Base-by-base conservation (phyloP, 2,329 filamentous ascomycete species). In the Phoma sp. region DNA sequence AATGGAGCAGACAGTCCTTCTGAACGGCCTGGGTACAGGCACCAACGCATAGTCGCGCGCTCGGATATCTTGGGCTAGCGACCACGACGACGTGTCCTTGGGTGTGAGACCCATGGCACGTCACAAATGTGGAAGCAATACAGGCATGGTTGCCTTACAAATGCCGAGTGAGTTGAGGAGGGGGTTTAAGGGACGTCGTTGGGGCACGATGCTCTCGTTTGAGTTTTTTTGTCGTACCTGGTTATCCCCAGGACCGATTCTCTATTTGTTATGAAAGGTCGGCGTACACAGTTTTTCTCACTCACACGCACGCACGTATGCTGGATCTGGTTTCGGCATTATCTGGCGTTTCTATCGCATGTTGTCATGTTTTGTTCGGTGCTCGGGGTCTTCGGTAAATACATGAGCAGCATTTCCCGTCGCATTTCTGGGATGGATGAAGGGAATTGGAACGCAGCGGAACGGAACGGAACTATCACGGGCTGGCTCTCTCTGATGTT, bases 291-390 rank as follows among this genome's bases (percentile, higher is more conserved):
- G 41, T 54, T 51, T 60, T 19, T 58, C 58, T 25, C 1, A 24
- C 22, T 24, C 22, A 43, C 31, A 47, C 44, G 43, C 41, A 40
- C 51, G 47, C 50, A 39, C 32, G 17, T 45, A 51, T 50, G 51
- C 36, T 43, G 37, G 25, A 17, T 46, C n/a, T 24, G 51, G 50
- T 58, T 58, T 57, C 43, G 51, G 62, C 62, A 64, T 64, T 55
- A 33, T 41, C 33, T 58, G 62, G 62, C 58, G 62, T 64, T 63
- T 44, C 17, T 50, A 48, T 55, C 44, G 43, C 54, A 39, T 56
- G 29, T 51, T 51, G 21, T 24, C 27, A 35, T 43, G 15, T 43
- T 50, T 46, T 39, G 39, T 53, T 39, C 32, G 39, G 37, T 43
- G 47, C 41, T 51, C 41, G 24, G 53, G 47, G 35, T 40, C 39